Percentiles rank a stretch among this genome's conserved stretches.
phyloP scores from a whole-genome alignment of 23 red algal genomes.

The Gracilariopsis chorda region DNA sequence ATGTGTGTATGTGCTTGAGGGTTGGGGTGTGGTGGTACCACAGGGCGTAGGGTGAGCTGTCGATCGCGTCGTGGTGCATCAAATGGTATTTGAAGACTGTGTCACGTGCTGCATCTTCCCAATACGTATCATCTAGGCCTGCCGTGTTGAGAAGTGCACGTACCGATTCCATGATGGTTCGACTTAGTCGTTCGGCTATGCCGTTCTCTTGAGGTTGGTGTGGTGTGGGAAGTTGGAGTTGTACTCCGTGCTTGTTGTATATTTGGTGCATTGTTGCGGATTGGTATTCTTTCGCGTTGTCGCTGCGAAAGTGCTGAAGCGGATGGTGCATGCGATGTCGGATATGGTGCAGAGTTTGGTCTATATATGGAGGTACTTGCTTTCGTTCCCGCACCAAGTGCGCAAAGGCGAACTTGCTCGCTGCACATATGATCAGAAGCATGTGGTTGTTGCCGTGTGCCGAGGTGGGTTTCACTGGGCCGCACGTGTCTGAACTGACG shows the following conservation, averaged over 20 bases:
- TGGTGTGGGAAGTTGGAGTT: background rate
- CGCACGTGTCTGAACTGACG: too few species aligned
- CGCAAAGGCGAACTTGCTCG: background rate
- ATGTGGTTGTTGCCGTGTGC: too few species aligned
- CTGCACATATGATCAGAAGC: background rate
- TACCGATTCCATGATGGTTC: background rate
- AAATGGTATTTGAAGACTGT: conserved; percentile 2
- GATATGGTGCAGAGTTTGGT: background rate
- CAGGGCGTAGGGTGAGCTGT: background rate
- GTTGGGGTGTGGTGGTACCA: background rate
- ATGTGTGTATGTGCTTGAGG: background rate
- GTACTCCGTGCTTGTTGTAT: background rate
- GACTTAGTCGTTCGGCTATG: conserved; percentile 19
- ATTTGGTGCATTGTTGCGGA: background rate
- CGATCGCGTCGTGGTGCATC: background rate
- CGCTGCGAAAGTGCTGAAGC: background rate
- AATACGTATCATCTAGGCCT: background rate
- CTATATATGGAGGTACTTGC: background rate
- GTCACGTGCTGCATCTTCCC: background rate
- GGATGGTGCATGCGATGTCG: background rate
- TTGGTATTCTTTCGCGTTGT: conserved; percentile 1
- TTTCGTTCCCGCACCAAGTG: background rate
- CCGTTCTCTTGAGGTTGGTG: conserved; percentile 20
- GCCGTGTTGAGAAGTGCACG: background rate
- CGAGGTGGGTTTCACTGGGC: too few species aligned